Percentiles rank a stretch among this genome's conserved stretches.
Conservation (phyloP, 192 early-diverging fungal genomes). For the Mortierella antarctica region DNA sequence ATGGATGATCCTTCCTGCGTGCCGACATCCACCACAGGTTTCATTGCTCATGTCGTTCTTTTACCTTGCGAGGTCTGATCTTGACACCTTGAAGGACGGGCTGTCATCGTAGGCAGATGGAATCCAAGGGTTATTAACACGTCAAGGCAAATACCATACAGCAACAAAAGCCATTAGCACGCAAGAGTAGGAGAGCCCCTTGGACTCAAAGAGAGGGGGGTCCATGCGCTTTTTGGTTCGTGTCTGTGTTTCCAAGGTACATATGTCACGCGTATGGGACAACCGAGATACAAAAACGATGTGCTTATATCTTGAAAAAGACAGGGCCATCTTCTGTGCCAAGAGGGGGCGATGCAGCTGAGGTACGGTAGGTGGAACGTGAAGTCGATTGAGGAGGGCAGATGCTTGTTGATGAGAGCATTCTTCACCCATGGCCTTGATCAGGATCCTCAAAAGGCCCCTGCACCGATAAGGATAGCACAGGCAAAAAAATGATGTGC, state of each 20-base stretch:
- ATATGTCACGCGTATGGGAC: too few species aligned
- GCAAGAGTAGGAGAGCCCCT: not conserved
- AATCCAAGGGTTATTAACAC: not conserved
- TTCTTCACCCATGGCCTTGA: too few species aligned
- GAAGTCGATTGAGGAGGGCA: too few species aligned
- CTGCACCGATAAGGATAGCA: not conserved
- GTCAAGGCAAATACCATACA: not conserved
- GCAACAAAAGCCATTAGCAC: not conserved
- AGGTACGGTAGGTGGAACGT: too few species aligned
- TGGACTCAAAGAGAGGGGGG: constrained; percentile 15
- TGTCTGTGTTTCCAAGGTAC: not conserved
- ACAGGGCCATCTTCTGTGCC: too few species aligned
- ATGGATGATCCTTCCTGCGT: too few species aligned
- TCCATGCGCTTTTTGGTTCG: constrained; percentile 5
- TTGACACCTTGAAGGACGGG: constrained; percentile 76
- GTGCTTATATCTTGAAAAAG: too few species aligned
- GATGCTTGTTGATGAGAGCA: too few species aligned
- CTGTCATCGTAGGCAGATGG: constrained; percentile 9
- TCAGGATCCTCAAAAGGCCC: too few species aligned
- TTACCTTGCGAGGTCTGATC: constrained; percentile 75
- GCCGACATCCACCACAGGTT: too few species aligned
- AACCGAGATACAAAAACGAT: too few species aligned
- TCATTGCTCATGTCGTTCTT: not conserved
- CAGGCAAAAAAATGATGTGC: not conserved
- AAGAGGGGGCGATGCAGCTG: too few species aligned